Evolutionary conservation across 495 filamentous ascomycete genomes (phyloP), one percentile per base, ranked within the genome.

Genomic region (Cudoniella acicularis): DNA sequence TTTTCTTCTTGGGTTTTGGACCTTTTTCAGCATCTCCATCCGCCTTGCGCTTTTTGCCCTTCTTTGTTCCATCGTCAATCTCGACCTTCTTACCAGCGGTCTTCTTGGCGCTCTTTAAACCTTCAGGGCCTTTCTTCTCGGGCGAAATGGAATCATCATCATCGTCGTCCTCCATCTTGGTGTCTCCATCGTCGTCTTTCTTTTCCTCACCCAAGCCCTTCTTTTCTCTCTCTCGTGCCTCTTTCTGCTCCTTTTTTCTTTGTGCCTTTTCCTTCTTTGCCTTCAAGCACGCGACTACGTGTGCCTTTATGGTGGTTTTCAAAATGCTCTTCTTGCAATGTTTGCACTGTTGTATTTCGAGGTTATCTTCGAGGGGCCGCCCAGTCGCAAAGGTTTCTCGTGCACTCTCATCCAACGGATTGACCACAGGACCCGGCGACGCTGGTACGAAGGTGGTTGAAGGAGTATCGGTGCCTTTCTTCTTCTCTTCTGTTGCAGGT

Each of bases 21-120:
- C 85, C 88, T 60, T 83, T 85, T 21, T 86, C 84, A 49, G 82
- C 83, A 56, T 77, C 87, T 49, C 93, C 92, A 26, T 68, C 66
- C 3, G 91, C 87, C 76, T 98, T 98, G 54, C 93, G 81, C 79
- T 97, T 98, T 84, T 96, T 97, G 27, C 86, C 86, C 71, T 88
- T 92, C 65, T 83, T 87, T 8, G 80, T 80, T n/a, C n/a, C n/a
- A 0, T 77, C 81, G 47, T 81, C 81, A 30, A 77, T 77, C 43
- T 86, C 84, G 0, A 81, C 81, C 74, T 88, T 88, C 69, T 85
- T 84, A 10, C 74, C 81, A 0, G 86, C 84, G 26, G 79, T 84
- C 69, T 92, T 92, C 73, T 89, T 92, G 16, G 86, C 76, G 24
- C 82, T 82, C 76, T 86, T 89, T 59, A 54, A 57, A 53, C 64